These are phyloP conservation scores for Sporormia fimetaria DNA, from an alignment of 495 filamentous ascomycete genomes.

Conservation along the genomic window DNA sequence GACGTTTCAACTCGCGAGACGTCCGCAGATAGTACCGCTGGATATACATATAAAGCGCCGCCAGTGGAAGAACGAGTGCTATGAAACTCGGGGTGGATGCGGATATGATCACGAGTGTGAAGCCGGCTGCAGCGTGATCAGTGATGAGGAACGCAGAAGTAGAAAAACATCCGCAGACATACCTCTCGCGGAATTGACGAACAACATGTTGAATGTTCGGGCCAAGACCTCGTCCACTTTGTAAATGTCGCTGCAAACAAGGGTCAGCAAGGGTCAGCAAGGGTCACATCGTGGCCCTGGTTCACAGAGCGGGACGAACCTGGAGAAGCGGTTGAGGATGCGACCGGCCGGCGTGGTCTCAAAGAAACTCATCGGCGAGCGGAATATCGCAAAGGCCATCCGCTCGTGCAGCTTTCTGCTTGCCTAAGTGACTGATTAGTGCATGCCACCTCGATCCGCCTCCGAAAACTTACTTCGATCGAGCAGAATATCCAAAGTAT, in stretches of 20 bases:
- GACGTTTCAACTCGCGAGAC: constrained; percentile 87
- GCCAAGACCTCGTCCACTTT: constrained; percentile 91
- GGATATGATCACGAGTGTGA: constrained; percentile 80
- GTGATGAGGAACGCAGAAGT: not conserved
- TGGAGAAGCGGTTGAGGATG: constrained; percentile 94
- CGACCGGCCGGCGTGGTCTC: constrained; percentile 96
- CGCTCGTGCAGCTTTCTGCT: constrained; percentile 93
- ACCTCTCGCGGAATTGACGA: constrained; percentile 76
- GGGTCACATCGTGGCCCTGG: constrained; percentile 20
- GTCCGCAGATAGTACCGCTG: constrained; percentile 96
- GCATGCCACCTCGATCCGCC: constrained; percentile 2
- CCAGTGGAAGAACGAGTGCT: constrained; percentile 66
- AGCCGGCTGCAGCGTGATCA: constrained; percentile 34
- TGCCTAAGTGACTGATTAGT: constrained; percentile 40
- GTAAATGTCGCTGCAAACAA: constrained; percentile 67
- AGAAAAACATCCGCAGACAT: constrained; percentile 22
- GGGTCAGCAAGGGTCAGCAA: constrained; percentile 7
- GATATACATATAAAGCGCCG: constrained; percentile 76
- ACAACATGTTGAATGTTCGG: constrained; percentile 49
- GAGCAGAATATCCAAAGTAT: constrained; percentile 99
- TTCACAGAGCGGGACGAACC: constrained; percentile 39
- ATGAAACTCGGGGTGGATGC: constrained; percentile 71
- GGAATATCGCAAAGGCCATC: constrained; percentile 97
- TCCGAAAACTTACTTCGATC: constrained; percentile 58
- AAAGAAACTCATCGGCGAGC: constrained; percentile 97